phyloP scores from a whole-genome alignment of 345 rosid species.

The Atalantia buxifolia region DNA sequence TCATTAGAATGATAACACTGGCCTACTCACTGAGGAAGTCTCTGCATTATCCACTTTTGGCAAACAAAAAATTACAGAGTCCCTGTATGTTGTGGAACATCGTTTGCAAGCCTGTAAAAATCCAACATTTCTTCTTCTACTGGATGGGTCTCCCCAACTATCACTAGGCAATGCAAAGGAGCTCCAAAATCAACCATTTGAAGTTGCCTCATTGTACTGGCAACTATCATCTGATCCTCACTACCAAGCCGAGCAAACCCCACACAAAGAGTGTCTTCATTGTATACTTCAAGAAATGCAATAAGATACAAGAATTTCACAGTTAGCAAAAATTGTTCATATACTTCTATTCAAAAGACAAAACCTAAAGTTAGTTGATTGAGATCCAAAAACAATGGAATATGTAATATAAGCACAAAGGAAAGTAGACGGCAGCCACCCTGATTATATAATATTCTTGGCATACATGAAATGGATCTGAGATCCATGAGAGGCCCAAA shows the following conservation, averaged over 20 bases:
- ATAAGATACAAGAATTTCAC: background rate
- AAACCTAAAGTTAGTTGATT: background rate
- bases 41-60: background rate
- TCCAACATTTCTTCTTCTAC: constrained; percentile 89
- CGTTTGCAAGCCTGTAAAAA: constrained; percentile 43
- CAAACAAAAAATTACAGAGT: constrained; percentile 1
- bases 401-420: background rate
- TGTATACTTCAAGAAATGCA: constrained; percentile 41
- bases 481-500: background rate
- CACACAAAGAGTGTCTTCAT: constrained; percentile 63
- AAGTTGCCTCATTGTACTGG: constrained; percentile 75
- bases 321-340: background rate
- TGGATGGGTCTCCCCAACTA: constrained; percentile 75
- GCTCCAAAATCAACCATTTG: constrained; percentile 68
- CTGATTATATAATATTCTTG: background rate
- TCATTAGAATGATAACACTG: background rate
- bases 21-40: background rate
- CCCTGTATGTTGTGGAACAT: background rate
- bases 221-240: constrained; percentile 75
- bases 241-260: constrained; percentile 85
- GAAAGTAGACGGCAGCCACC: background rate
- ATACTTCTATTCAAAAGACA: background rate
- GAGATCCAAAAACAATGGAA: background rate
- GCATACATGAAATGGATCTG: background rate
- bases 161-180: constrained; percentile 83